phyloP scores from a whole-genome alignment of 768 basidiomycete genomes.

The Suillus subaureus region DNA sequence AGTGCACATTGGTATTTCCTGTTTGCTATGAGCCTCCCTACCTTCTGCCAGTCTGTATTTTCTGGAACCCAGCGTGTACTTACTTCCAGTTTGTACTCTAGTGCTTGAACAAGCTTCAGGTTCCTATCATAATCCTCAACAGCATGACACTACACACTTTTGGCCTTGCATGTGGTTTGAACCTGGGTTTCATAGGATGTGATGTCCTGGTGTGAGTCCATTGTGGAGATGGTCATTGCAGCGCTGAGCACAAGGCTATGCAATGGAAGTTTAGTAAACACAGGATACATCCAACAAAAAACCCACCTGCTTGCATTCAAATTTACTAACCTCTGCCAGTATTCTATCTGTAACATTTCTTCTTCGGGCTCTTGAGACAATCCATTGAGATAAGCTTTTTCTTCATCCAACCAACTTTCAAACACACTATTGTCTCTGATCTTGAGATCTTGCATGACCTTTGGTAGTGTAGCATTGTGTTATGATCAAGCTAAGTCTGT shows the following conservation, averaged over 20 bases:
- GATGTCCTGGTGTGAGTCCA: too few species aligned
- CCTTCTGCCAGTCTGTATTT: conserved; percentile 16
- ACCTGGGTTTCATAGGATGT: too few species aligned
- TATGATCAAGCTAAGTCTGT: too few species aligned
- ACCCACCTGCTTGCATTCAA: conserved; percentile 13
- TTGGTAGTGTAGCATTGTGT: not conserved
- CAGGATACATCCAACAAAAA: not conserved
- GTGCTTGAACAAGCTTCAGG: conserved; percentile 16
- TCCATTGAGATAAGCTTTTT: conserved; percentile 7
- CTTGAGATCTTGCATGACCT: conserved; percentile 10
- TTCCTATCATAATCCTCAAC: conserved; percentile 14
- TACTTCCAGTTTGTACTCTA: conserved; percentile 22
- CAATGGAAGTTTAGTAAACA: not conserved
- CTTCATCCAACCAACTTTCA: conserved; percentile 14
- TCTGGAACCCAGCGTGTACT: conserved; percentile 13
- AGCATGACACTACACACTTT: conserved; percentile 12
- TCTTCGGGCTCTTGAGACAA: conserved; percentile 11
- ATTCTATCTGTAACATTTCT: conserved; percentile 9
- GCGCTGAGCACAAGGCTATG: not conserved
- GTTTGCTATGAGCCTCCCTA: conserved; percentile 1
- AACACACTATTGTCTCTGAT: conserved; percentile 9
- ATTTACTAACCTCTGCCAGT: conserved; percentile 14
- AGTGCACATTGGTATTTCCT: conserved; percentile 15
- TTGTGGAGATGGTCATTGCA: too few species aligned
- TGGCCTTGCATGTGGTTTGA: conserved; percentile 3